phyloP scores from a whole-genome alignment of 2,329 filamentous ascomycete species.

The Phoma sp. region DNA sequence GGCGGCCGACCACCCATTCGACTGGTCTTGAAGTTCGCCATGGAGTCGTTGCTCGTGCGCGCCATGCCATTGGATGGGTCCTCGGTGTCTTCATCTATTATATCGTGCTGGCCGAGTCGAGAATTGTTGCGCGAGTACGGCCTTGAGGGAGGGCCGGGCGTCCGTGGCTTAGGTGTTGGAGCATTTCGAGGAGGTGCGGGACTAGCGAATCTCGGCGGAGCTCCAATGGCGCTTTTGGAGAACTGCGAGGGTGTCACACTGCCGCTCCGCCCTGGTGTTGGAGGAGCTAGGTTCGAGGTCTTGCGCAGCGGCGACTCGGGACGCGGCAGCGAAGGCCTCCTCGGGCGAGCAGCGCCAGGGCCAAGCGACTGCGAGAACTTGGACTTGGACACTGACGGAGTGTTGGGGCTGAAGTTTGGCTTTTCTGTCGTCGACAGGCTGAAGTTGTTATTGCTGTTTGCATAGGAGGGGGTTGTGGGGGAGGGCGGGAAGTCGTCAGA shows the following conservation, averaged over 20 bases:
- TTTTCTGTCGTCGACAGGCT: slow-evolving; percentile 64
- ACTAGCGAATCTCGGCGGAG: slow-evolving; percentile 65
- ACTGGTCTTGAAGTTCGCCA: slow-evolving; percentile 51
- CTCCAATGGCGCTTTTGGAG: slow-evolving; percentile 59
- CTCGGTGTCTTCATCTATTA: slow-evolving; percentile 48
- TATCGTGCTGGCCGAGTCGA: slow-evolving; percentile 51
- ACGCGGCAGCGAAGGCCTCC: slow-evolving; percentile 79
- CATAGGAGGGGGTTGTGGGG: slow-evolving; percentile 68
- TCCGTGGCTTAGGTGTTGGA: slow-evolving; percentile 57
- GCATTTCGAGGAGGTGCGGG: slow-evolving; percentile 65
- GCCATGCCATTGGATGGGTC: slow-evolving; percentile 59
- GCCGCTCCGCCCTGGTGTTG: slow-evolving; percentile 58
- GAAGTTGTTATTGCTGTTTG: slow-evolving; percentile 54
- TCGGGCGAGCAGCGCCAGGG: slow-evolving; percentile 66
- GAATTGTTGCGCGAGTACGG: slow-evolving; percentile 57
- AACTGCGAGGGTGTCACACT: slow-evolving; percentile 61
- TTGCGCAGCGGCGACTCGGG: slow-evolving; percentile 85
- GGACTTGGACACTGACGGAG: slow-evolving; percentile 73
- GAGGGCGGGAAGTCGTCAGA: slow-evolving; percentile 66
- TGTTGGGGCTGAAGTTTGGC: slow-evolving; percentile 48
- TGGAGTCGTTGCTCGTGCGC: slow-evolving; percentile 60
- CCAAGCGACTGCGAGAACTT: slow-evolving; percentile 92
- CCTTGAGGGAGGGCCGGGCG: slow-evolving; percentile 47
- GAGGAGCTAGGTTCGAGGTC: slow-evolving; percentile 49
- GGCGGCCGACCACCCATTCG: slow-evolving; percentile 34